These are phyloP conservation scores for Halophytophthora polymorphica DNA, from an alignment of 352 stramenopile species.

Conservation along the genomic window DNA sequence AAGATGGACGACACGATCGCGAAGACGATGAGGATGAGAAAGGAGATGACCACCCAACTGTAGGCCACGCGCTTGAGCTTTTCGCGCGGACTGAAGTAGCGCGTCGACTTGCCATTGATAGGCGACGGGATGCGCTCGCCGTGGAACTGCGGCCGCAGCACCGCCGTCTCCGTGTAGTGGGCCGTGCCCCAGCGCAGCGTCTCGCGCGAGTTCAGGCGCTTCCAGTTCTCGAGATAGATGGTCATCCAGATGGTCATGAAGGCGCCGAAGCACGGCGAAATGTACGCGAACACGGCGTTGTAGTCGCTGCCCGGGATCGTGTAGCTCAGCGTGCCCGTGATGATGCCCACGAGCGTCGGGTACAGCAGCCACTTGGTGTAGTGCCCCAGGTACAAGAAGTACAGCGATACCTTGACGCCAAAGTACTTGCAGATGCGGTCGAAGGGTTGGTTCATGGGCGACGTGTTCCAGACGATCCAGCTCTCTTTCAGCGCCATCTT, in stretches of 20 bases:
- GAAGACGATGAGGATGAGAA: constrained; percentile 77
- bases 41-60: constrained; percentile 74
- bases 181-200: constrained; percentile 84
- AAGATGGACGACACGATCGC: constrained; percentile 75
- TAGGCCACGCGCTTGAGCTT: constrained; percentile 72
- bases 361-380: constrained; percentile 95
- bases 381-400: constrained; percentile 97
- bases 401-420: constrained; percentile 93
- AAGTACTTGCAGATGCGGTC: constrained; percentile 84
- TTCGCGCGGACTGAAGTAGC: constrained; percentile 63
- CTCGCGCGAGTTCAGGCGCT: constrained; percentile 74
- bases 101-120: constrained; percentile 65
- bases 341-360: constrained; percentile 86
- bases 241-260: constrained; percentile 91
- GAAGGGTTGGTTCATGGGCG: constrained; percentile 77
- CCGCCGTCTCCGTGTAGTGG: constrained; percentile 64
- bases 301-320: constrained; percentile 38
- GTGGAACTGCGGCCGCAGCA: constrained; percentile 72
- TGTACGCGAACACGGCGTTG: constrained; percentile 69
- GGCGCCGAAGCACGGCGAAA: constrained; percentile 71
- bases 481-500: constrained; percentile 54
- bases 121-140: constrained; percentile 72
- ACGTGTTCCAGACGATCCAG: constrained; percentile 71
- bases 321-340: constrained; percentile 84
- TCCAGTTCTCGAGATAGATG: constrained; percentile 90